phyloP scores from a whole-genome alignment of 75 land plant species.

The Pinus taeda region DNA sequence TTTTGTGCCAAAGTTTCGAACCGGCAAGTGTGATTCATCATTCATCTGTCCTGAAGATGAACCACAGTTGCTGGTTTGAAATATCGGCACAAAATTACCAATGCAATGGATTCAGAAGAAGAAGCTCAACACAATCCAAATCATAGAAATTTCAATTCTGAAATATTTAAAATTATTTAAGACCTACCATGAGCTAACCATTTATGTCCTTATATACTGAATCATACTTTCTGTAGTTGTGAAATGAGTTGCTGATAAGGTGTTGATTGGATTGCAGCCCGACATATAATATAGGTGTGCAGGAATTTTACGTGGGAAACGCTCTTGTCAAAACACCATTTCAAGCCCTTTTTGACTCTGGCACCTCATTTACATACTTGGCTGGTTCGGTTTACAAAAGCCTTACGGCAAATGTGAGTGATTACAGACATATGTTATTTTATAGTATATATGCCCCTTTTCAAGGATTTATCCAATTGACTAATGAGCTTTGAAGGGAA shows the following conservation, averaged over 20 bases:
- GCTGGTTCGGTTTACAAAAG: slow-evolving; percentile 41
- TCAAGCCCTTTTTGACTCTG: slow-evolving; percentile 75
- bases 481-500: background rate
- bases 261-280: slow-evolving; percentile 8
- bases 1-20: no score
- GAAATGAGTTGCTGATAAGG: background rate
- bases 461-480: background rate
- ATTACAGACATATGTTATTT: slow-evolving; percentile 5
- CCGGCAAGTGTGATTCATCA: no score
- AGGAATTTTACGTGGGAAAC: slow-evolving; percentile 3
- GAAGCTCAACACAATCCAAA: no score
- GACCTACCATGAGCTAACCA: no score
- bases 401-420: slow-evolving; percentile 52
- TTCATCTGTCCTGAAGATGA: no score
- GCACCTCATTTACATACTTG: slow-evolving; percentile 84
- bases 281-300: background rate
- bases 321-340: slow-evolving; percentile 5
- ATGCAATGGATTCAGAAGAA: no score
- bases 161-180: background rate
- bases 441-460: background rate
- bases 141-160: no score
- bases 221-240: no score
- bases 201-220: background rate
- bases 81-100: no score
- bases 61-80: no score